These are phyloP conservation scores for thale cress (Arabidopsis thaliana) DNA, from an alignment of 345 rosid species.

Conservation along the genomic window DNA sequence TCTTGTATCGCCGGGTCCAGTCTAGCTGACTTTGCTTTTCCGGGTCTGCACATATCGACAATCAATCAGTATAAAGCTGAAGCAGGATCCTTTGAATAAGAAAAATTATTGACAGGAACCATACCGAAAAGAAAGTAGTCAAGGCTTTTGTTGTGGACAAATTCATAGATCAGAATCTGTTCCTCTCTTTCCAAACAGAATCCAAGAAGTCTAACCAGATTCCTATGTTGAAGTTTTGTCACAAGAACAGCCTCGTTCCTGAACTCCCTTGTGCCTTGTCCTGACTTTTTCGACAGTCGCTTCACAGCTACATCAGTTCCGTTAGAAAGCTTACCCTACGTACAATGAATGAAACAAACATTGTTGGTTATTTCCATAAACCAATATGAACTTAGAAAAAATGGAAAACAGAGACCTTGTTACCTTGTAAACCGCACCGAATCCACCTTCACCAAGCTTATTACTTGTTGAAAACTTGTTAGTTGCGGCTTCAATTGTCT, in stretches of 20 bases:
- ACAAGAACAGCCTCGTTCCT: slow-evolving; percentile 56
- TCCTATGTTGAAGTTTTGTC: slow-evolving; percentile 60
- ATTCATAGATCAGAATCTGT: slow-evolving; percentile 57
- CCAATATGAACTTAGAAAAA: background rate
- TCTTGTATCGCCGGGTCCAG: slow-evolving; percentile 36
- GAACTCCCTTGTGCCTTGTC: slow-evolving; percentile 61
- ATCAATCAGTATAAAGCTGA: background rate
- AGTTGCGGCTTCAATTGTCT: slow-evolving; percentile 54
- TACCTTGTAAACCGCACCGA: slow-evolving; percentile 74
- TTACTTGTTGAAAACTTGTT: slow-evolving; percentile 53
- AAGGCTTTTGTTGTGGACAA: slow-evolving; percentile 55
- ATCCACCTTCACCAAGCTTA: slow-evolving; percentile 74
- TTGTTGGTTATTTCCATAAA: background rate
- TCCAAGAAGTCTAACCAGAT: slow-evolving; percentile 60
- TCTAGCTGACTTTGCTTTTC: slow-evolving; percentile 35
- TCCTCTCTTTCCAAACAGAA: slow-evolving; percentile 57
- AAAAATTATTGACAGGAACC: slow-evolving; percentile 10
- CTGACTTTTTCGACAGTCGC: slow-evolving; percentile 49
- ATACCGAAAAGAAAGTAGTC: slow-evolving; percentile 44
- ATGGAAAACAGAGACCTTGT: background rate
- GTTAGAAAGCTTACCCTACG: slow-evolving; percentile 41
- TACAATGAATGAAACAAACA: slow-evolving; percentile 5
- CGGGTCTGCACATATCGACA: slow-evolving; percentile 42
- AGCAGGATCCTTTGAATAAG: background rate
- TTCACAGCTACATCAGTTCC: slow-evolving; percentile 61